Conservation (phyloP, 169 alveolate genomes). For the Plasmodium falciparum region DNA sequence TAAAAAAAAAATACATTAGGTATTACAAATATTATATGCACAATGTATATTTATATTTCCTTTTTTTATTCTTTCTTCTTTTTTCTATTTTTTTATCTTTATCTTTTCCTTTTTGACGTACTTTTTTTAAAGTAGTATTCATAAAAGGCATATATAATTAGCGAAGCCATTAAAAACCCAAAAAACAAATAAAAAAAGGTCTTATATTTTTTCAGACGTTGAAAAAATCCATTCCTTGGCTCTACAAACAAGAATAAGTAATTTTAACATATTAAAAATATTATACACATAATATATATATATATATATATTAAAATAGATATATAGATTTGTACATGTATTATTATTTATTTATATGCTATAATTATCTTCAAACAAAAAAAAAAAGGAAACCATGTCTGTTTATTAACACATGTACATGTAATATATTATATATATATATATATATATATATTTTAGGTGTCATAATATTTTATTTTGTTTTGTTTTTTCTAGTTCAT, state of each 20-base stretch:
- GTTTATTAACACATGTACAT: neutral
- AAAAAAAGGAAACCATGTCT: neutral
- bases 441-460: neutral
- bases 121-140: too few species aligned
- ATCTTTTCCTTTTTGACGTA: neutral
- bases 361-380: neutral
- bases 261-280: too few species aligned
- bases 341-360: too few species aligned
- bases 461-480: neutral
- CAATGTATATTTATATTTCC: neutral
- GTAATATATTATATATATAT: neutral
- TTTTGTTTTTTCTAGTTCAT: neutral
- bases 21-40: neutral
- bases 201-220: constrained; percentile 11
- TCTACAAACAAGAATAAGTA: neutral
- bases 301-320: too few species aligned
- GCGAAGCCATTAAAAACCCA: neutral
- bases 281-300: too few species aligned
- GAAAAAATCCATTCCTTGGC: constrained; percentile 4
- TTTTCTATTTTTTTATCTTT: neutral
- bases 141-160: too few species aligned
- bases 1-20: neutral
- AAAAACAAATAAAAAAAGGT: constrained; percentile 31
- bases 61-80: neutral
- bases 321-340: too few species aligned